These are phyloP conservation scores for Penicillium crustosum DNA, from an alignment of 2,329 filamentous ascomycete species.

Conservation along the genomic window DNA sequence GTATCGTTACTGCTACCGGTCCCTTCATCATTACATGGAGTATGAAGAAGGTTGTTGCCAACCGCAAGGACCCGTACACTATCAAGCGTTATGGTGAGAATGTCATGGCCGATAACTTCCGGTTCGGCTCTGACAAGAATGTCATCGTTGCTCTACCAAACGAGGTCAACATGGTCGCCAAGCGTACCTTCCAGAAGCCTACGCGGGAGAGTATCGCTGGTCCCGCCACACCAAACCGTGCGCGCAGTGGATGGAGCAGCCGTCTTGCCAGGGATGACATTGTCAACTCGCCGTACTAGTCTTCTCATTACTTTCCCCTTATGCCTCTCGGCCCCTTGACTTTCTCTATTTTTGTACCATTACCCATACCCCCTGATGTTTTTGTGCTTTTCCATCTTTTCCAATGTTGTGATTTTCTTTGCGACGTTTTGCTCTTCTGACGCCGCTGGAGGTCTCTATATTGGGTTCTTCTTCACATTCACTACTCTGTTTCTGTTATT, in stretches of 20 bases:
- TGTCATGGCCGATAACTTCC: constrained; percentile 98
- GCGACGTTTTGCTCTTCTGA: neutral
- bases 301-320: neutral
- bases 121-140: constrained; percentile 94
- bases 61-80: constrained; percentile 82
- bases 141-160: constrained; percentile 96
- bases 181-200: constrained; percentile 78
- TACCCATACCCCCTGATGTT: constrained; percentile 34
- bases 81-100: constrained; percentile 96
- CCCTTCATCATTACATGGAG: constrained; percentile 98
- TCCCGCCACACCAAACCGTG: constrained; percentile 49
- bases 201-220: constrained; percentile 90
- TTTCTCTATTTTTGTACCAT: constrained; percentile 22
- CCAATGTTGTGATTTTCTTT: constrained; percentile 1
- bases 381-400: constrained; percentile 6
- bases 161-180: constrained; percentile 96
- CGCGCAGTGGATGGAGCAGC: constrained; percentile 35
- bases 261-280: constrained; percentile 75
- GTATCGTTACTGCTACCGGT: constrained; percentile 93
- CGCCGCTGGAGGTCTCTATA: neutral
- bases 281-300: constrained; percentile 68
- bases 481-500: neutral
- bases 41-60: constrained; percentile 80
- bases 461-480: neutral
- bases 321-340: neutral